phyloP scores from a whole-genome alignment of 805 yeast species.

The Sugiyamaella valdiviana region DNA sequence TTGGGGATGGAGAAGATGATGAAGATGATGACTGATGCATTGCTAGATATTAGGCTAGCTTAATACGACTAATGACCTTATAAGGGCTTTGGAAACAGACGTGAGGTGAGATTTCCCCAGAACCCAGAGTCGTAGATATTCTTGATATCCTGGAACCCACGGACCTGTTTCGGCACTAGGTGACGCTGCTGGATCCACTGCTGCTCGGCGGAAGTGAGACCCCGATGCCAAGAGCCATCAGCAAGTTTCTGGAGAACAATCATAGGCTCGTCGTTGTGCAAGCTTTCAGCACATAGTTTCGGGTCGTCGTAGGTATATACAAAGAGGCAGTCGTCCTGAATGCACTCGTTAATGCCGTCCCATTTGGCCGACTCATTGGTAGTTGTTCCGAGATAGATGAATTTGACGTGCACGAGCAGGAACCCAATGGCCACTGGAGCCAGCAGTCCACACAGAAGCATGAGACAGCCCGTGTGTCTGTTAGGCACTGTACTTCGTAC shows the following conservation, averaged over 20 bases:
- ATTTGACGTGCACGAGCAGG: constrained; percentile 40
- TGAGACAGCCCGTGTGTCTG: constrained; percentile 35
- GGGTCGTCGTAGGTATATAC: constrained; percentile 21
- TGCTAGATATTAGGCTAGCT: not conserved
- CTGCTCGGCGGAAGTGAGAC: constrained; percentile 25
- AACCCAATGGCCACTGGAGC: constrained; percentile 42
- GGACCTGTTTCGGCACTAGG: constrained; percentile 22
- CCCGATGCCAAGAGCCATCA: constrained; percentile 25
- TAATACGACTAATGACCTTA: not conserved
- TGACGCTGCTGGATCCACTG: constrained; percentile 20
- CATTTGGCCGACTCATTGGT: constrained; percentile 72
- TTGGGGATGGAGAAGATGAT: constrained; percentile 18
- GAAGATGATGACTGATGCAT: not conserved
- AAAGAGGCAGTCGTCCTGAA: constrained; percentile 37
- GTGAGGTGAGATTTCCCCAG: constrained; percentile 21
- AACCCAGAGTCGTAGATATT: constrained; percentile 36
- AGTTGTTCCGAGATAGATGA: constrained; percentile 61
- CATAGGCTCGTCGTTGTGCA: constrained; percentile 13
- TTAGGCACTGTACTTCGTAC: constrained; percentile 8
- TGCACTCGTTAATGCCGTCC: constrained; percentile 52
- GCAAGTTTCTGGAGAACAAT: constrained; percentile 25
- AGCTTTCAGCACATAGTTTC: constrained; percentile 7
- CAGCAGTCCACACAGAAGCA: constrained; percentile 41
- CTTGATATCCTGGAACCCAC: constrained; percentile 30
- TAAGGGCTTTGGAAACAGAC: constrained; percentile 9